Evolutionary conservation across 495 filamentous ascomycete species (phyloP).

Genomic region (Xylaria grammica): DNA sequence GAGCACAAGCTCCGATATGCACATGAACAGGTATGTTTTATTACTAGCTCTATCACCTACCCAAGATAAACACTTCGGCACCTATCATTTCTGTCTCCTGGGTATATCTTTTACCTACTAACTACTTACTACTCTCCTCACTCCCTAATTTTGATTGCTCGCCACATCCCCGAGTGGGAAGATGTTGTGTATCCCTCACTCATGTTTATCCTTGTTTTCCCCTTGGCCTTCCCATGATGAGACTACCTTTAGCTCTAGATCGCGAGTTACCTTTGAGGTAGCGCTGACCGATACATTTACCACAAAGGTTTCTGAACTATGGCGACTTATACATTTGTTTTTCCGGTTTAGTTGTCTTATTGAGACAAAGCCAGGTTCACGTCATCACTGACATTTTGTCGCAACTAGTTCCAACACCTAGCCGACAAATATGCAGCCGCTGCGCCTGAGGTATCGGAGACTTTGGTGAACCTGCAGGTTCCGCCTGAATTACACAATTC

Average conservation of each 20-base stretch:
- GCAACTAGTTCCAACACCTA: slow-evolving; percentile 55
- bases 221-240: slow-evolving; percentile 58
- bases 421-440: slow-evolving; percentile 63
- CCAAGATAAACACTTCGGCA: too few species aligned
- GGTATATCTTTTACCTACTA: not conserved
- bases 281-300: slow-evolving; percentile 57
- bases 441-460: slow-evolving; percentile 57
- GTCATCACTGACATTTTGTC: slow-evolving; percentile 23
- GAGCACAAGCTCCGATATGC: slow-evolving; percentile 64
- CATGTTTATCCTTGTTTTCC: slow-evolving; percentile 19
- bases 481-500: slow-evolving; percentile 55
- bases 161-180: not conserved
- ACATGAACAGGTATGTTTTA: slow-evolving; percentile 58
- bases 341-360: not conserved
- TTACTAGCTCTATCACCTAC: too few species aligned
- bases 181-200: slow-evolving; percentile 11
- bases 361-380: not conserved
- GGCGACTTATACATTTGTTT: slow-evolving; percentile 6
- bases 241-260: slow-evolving; percentile 71
- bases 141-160: too few species aligned
- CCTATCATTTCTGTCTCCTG: not conserved
- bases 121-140: not conserved
- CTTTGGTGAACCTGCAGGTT: slow-evolving; percentile 60
- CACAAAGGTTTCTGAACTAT: slow-evolving; percentile 42
- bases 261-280: slow-evolving; percentile 60